Evolutionary conservation across 2,329 filamentous ascomycete genomes (phyloP).

Genomic region (Falciphora oryzae): DNA sequence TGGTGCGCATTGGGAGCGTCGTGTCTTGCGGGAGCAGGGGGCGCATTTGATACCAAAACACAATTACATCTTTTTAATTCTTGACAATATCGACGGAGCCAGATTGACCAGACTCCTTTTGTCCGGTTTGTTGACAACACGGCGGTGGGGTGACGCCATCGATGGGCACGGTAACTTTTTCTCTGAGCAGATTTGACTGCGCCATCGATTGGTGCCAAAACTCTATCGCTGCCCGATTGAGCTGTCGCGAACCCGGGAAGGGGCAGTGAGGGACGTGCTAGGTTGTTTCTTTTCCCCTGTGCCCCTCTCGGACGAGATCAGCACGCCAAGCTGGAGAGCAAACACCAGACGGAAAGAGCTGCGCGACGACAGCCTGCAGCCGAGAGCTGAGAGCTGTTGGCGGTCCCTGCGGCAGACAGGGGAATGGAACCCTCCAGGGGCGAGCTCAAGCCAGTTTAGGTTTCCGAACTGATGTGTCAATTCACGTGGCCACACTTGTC

Average conservation of each 20-base stretch:
- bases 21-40: background rate
- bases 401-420: background rate
- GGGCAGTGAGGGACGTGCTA: background rate
- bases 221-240: background rate
- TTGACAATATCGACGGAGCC: background rate
- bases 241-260: no score
- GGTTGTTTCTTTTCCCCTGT: background rate
- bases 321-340: background rate
- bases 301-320: background rate
- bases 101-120: no score
- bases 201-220: background rate
- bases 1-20: background rate
- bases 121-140: no score
- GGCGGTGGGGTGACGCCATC: no score
- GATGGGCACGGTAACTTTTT: background rate
- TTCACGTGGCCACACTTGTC: background rate
- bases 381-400: background rate
- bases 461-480: background rate
- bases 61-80: background rate
- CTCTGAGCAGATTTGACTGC: background rate
- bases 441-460: background rate
- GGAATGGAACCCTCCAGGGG: background rate
- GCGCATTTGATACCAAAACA: background rate
- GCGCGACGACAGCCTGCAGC: background rate
- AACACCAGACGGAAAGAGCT: background rate